A percentile compares a stretch with the other conserved stretches of the same genome.
Evolutionary conservation across 2,329 filamentous ascomycete genomes (phyloP).

Genomic region (Emericellopsis cladophorae): DNA sequence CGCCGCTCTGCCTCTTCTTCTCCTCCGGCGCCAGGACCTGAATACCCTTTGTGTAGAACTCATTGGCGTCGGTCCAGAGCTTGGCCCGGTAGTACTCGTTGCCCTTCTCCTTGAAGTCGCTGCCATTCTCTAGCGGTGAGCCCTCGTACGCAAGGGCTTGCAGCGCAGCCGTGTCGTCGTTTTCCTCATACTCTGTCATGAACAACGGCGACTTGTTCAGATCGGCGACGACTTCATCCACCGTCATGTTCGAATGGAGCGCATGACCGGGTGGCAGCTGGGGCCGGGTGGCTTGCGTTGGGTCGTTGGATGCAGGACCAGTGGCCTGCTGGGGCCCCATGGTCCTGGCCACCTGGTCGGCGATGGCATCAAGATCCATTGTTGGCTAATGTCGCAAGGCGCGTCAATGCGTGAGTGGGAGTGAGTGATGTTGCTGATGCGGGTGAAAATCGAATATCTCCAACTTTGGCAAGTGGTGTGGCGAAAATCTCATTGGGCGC

Average conservation of each 20-base stretch:
- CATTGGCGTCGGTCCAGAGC: conserved; percentile 70
- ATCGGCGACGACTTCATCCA: conserved; percentile 43
- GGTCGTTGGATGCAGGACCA: conserved; percentile 3
- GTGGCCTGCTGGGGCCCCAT: conserved; percentile 5
- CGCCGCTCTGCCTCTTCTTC: conserved; percentile 31
- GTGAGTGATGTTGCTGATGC: neutral
- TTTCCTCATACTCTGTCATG: conserved; percentile 89
- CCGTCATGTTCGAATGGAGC: conserved; percentile 28
- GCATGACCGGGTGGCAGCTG: conserved; percentile 32
- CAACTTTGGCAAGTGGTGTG: neutral
- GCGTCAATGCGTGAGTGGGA: neutral
- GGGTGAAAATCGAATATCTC: neutral
- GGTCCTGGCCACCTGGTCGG: conserved; percentile 24
- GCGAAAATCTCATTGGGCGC: neutral
- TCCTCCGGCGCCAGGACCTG: conserved; percentile 56
- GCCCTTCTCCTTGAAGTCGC: conserved; percentile 80
- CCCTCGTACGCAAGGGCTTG: conserved; percentile 90
- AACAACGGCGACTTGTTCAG: conserved; percentile 65
- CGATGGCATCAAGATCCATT: conserved; percentile 30
- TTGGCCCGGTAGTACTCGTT: conserved; percentile 74
- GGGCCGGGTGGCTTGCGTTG: conserved; percentile 17
- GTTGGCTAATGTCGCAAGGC: conserved; percentile 1
- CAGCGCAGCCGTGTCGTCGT: conserved; percentile 73
- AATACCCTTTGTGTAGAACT: conserved; percentile 86
- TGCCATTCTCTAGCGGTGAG: conserved; percentile 67